These are phyloP conservation scores for Lichenothelia convexa DNA, from an alignment of 495 filamentous ascomycete genomes.

Conservation along the genomic window DNA sequence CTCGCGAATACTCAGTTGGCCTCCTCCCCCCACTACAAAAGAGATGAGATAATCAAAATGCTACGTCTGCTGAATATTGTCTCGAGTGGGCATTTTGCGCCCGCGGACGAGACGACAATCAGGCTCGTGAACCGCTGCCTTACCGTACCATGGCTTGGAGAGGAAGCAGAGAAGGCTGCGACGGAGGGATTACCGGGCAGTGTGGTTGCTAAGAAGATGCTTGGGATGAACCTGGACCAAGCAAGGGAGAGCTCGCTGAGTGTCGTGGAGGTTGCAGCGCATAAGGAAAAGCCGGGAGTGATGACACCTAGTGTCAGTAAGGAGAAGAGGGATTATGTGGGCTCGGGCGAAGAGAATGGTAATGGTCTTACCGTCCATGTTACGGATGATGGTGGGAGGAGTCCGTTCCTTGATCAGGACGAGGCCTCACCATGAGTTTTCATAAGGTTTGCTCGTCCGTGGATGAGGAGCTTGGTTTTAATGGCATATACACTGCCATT, in stretches of 20 bases:
- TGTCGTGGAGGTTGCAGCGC: slow-evolving; percentile 10
- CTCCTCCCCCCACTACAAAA: slow-evolving; percentile 75
- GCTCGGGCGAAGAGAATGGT: too few relatives aligned
- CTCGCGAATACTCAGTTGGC: slow-evolving; percentile 80
- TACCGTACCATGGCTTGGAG: slow-evolving; percentile 63
- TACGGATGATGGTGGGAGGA: too few relatives aligned
- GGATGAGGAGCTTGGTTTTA: too few relatives aligned
- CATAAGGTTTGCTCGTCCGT: too few relatives aligned
- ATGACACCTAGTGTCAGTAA: too few relatives aligned
- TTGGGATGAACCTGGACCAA: slow-evolving; percentile 30
- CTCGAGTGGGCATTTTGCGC: slow-evolving; percentile 58
- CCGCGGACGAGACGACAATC: slow-evolving; percentile 75
- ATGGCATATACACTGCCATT: too few relatives aligned
- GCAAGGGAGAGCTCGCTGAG: slow-evolving; percentile 13
- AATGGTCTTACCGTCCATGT: too few relatives aligned
- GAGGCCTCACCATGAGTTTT: too few relatives aligned
- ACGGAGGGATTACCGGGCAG: slow-evolving; percentile 1
- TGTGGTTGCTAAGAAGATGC: slow-evolving; percentile 12
- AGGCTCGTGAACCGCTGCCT: slow-evolving; percentile 67
- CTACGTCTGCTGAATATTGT: slow-evolving; percentile 38
- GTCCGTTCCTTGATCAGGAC: too few relatives aligned
- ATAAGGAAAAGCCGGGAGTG: too few relatives aligned
- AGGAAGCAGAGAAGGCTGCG: slow-evolving; percentile 19
- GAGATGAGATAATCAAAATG: slow-evolving; percentile 60
- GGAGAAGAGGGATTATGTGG: too few relatives aligned